phyloP scores from a whole-genome alignment of 768 basidiomycete species.

The Trametes maxima region DNA sequence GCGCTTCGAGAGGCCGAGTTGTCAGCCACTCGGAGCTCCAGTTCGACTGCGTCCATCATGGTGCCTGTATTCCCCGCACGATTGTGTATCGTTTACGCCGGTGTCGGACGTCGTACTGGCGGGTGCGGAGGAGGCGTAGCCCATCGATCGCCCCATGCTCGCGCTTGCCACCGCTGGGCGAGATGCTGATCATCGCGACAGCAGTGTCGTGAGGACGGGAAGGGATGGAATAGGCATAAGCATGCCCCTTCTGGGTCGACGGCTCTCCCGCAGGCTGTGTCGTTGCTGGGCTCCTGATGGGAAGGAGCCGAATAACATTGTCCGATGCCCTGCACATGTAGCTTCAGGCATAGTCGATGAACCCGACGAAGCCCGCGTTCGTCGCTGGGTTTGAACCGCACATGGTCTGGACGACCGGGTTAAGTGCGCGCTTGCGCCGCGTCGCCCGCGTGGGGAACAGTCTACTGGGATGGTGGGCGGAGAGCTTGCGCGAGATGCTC shows the following conservation, averaged over 20 bases:
- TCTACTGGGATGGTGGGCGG: background rate
- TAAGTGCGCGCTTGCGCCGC: background rate
- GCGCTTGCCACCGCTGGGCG: background rate
- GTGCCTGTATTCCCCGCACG: background rate
- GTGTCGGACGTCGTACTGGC: background rate
- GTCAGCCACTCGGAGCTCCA: background rate
- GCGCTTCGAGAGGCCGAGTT: background rate
- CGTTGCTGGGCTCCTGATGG: conserved; percentile 7
- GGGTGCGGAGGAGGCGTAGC: background rate
- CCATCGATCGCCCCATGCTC: background rate
- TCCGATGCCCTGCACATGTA: conserved; percentile 3
- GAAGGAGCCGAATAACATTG: conserved; percentile 13
- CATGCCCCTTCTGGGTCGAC: conserved; percentile 6
- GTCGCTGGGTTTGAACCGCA: conserved; percentile 20
- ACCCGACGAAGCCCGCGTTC: background rate
- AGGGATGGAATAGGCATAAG: conserved; percentile 4
- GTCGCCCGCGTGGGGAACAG: conserved; percentile 1
- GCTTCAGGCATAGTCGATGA: background rate
- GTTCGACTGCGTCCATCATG: background rate
- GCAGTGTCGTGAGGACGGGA: conserved; percentile 3
- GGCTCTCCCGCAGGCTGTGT: conserved; percentile 9
- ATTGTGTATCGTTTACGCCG: background rate
- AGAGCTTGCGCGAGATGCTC: background rate
- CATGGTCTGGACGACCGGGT: background rate
- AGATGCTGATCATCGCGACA: conserved; percentile 16